phyloP scores from a whole-genome alignment of 2,329 filamentous ascomycete genomes.

The Exserohilum rostratum region DNA sequence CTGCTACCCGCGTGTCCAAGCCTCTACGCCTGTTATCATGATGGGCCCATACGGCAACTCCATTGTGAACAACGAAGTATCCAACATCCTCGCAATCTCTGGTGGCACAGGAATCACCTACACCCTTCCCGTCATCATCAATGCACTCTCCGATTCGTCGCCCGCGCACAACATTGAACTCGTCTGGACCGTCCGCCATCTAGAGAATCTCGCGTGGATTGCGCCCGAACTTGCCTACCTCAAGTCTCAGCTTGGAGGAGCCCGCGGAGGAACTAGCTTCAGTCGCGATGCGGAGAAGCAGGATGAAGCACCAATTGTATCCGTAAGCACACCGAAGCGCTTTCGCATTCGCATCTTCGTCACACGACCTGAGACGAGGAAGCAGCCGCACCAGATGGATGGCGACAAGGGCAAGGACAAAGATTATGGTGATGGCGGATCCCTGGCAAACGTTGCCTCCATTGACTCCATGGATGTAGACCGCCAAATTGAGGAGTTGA shows the following conservation, averaged over 20 bases:
- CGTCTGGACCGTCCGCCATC: constrained; percentile 6
- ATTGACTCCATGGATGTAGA: not conserved
- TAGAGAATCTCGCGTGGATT: constrained; percentile 10
- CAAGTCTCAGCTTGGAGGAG: constrained; percentile 1
- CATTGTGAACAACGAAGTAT: constrained; percentile 1
- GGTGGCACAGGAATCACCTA: constrained; percentile 12
- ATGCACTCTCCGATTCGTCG: not conserved
- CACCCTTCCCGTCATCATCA: constrained; percentile 5
- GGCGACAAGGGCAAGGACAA: not conserved
- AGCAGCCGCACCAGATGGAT: not conserved
- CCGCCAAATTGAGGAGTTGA: constrained; percentile 3
- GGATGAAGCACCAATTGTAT: not conserved
- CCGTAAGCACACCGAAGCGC: not conserved
- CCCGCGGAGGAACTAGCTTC: not conserved
- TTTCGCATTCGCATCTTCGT: constrained; percentile 8
- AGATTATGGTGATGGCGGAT: not conserved
- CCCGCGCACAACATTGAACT: constrained; percentile 9
- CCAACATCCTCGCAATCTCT: constrained; percentile 7
- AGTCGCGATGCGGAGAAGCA: not conserved
- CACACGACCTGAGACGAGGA: not conserved
- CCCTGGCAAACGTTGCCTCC: not conserved
- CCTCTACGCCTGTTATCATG: constrained; percentile 10
- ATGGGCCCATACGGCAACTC: constrained; percentile 10
- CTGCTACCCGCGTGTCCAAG: constrained; percentile 4
- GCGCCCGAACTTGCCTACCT: constrained; percentile 3